These are phyloP conservation scores for Fusarium odoratissimum DNA, from an alignment of 2,329 filamentous ascomycete species.

Conservation along the genomic window DNA sequence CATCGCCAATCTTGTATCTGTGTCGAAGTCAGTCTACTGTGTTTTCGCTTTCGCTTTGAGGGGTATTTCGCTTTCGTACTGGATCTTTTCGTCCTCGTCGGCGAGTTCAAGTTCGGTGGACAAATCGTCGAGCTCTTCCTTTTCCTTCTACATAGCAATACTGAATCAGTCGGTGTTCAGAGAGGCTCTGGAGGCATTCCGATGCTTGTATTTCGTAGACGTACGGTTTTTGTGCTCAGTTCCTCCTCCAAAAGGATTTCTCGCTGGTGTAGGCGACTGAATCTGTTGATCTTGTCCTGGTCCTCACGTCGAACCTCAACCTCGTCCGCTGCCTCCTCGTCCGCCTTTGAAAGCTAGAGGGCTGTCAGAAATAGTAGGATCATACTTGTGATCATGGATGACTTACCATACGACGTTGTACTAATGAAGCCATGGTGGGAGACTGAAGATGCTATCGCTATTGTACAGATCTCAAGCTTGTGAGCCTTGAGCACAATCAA, in stretches of 20 bases:
- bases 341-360: slow-evolving; percentile 87
- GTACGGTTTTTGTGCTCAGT: slow-evolving; percentile 80
- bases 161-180: slow-evolving; percentile 32
- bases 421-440: slow-evolving; percentile 56
- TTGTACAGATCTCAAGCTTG: slow-evolving; percentile 28
- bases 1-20: slow-evolving; percentile 97
- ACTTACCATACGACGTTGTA: slow-evolving; percentile 71
- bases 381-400: fast-evolving
- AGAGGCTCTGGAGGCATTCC: not conserved
- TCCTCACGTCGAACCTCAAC: slow-evolving; percentile 95
- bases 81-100: slow-evolving; percentile 93
- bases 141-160: slow-evolving; percentile 80
- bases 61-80: slow-evolving; percentile 66
- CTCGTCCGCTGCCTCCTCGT: slow-evolving; percentile 86
- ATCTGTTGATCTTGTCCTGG: slow-evolving; percentile 98
- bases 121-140: slow-evolving; percentile 96
- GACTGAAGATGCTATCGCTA: slow-evolving; percentile 25
- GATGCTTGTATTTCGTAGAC: slow-evolving; percentile 43
- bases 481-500: slow-evolving; percentile 30
- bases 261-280: slow-evolving; percentile 92
- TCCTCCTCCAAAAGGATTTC: slow-evolving; percentile 84
- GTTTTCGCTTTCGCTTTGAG: not conserved
- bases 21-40: slow-evolving; percentile 14
- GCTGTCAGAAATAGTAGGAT: slow-evolving; percentile 18
- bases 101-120: slow-evolving; percentile 91